Base-by-base conservation (phyloP, 371 early-diverging fungal species). In the Funneliformis caledonium region DNA sequence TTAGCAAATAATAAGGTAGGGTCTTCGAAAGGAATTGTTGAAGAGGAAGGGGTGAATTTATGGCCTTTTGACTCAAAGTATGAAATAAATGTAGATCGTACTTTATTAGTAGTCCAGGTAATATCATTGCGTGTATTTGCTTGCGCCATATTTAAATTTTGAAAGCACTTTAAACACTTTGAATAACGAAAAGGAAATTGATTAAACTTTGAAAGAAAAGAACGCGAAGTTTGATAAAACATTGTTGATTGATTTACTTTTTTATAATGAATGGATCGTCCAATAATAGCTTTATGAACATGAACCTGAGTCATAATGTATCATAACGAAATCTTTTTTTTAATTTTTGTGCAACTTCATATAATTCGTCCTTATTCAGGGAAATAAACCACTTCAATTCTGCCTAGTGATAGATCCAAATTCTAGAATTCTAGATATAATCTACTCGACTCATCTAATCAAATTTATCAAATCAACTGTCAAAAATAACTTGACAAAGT, bases 1-100 rank as follows among this genome's bases (percentile, higher is more conserved):
- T 99, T 99, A 81, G 99, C 96, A 83, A 99, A 99, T 79, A 99
- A 92, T 61, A 99, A 92, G 6, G 99, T 97, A 68, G 97, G 98
- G 84, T 99, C 99, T 84, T 99, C 97, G 84, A 94, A 93, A 37
- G 99, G 99, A 83, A 99, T 91, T 3, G 99, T 97, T 0, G 98
- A 88, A 33, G 97, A 97, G 16, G 98, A 97, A 45, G 94, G 93
- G 37, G 96, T 94, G 84, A 92, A 91, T 47, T 88, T 90, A 86
- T 99, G 99, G 7, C 85, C 90, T 74, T 87, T 84, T 81, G 92
- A 87, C 77, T 90, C 89, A 88, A 99, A 99, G 86, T 87, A 99
- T 80, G 94, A 91, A 85, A 98, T 91, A 85, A 99, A 99, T 81
- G 96, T 93, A 45, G 92, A 86, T 82, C 99, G 95, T 70, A 97